A percentile compares a stretch with the other conserved stretches of the same genome.
These are phyloP conservation scores for Fusarium sp. DNA, from an alignment of 2,329 filamentous ascomycete species.

Conservation along the genomic window DNA sequence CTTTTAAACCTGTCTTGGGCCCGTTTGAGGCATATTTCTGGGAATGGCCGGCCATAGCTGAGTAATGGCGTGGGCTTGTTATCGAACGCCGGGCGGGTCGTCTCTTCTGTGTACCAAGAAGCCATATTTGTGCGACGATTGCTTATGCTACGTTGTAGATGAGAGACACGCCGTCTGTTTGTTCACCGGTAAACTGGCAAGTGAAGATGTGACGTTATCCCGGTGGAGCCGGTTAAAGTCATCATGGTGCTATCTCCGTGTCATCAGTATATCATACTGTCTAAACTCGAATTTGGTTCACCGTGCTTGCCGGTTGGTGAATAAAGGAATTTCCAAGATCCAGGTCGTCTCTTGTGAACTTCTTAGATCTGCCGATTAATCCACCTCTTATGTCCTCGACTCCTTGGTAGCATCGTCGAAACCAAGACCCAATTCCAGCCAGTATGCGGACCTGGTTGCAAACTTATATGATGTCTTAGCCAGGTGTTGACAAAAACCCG, in stretches of 20 bases:
- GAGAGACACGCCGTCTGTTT: not conserved
- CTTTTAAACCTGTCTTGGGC: not conserved
- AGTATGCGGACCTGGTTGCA: not conserved
- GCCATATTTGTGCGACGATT: not conserved
- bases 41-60: slow-evolving; percentile 4
- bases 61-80: not conserved
- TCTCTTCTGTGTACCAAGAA: slow-evolving; percentile 3
- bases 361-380: too few relatives aligned
- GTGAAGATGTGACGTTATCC: not conserved
- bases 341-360: too few relatives aligned
- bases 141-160: not conserved
- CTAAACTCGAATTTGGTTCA: not conserved
- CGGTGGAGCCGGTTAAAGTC: not conserved
- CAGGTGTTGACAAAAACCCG: too few relatives aligned
- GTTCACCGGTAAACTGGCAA: not conserved
- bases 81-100: not conserved
- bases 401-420: too few relatives aligned
- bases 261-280: not conserved
- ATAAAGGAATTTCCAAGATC: too few relatives aligned
- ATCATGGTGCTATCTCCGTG: not conserved
- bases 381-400: too few relatives aligned
- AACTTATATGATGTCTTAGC: too few relatives aligned
- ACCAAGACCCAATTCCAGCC: too few relatives aligned
- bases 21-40: not conserved
- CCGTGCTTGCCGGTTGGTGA: not conserved